Conservation (phyloP, 1,284 basidiomycete genomes). For the Salmacisia buchloeana region DNA sequence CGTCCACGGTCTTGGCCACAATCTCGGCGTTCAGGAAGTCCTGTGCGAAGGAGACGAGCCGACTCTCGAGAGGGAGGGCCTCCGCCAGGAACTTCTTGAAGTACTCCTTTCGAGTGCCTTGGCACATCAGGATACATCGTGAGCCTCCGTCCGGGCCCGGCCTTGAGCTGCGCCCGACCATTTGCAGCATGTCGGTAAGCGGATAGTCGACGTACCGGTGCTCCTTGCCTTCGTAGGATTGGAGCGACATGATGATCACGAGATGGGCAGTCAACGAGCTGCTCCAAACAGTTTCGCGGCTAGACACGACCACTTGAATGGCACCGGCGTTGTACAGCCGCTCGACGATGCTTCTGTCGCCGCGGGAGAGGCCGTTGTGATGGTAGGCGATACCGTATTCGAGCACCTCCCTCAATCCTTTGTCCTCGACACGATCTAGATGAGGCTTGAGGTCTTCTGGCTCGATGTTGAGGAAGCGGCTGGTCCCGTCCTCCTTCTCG, state of each 20-base stretch:
- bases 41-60: constrained; percentile 59
- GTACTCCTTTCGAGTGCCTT: constrained; percentile 88
- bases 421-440: constrained; percentile 75
- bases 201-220: constrained; percentile 91
- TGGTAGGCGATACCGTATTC: constrained; percentile 90
- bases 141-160: constrained; percentile 66
- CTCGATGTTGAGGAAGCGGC: constrained; percentile 86
- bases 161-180: constrained; percentile 89
- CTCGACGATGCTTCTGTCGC: constrained; percentile 89
- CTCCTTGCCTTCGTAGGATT: constrained; percentile 68
- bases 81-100: constrained; percentile 98
- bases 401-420: constrained; percentile 71
- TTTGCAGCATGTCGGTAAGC: constrained; percentile 93
- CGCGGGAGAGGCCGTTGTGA: constrained; percentile 84
- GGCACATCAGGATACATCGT: constrained; percentile 91
- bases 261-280: constrained; percentile 88
- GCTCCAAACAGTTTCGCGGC: constrained; percentile 93
- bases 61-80: constrained; percentile 90
- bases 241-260: constrained; percentile 98
- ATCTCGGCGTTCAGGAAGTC: constrained; percentile 99
- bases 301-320: constrained; percentile 88
- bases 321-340: constrained; percentile 89
- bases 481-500: constrained; percentile 56
- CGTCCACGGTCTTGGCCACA: constrained; percentile 92
- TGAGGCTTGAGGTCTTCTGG: constrained; percentile 77